Conservation (phyloP, 2,329 filamentous ascomycete genomes). For the Xenoacremonium recifei region DNA sequence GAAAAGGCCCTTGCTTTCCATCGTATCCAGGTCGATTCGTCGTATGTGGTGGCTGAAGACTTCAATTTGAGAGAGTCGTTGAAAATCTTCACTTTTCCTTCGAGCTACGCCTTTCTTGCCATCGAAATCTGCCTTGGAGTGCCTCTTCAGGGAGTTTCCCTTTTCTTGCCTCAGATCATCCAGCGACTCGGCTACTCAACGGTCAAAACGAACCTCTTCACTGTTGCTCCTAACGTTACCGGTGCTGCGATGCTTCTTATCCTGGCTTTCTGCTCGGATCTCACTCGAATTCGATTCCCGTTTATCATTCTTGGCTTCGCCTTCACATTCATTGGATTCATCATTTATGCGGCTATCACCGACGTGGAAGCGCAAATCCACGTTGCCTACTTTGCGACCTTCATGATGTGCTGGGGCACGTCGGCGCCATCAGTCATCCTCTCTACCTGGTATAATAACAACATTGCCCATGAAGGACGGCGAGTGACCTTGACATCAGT, state of each 20-base stretch:
- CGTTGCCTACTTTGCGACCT: slow-evolving; percentile 71
- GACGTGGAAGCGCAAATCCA: slow-evolving; percentile 60
- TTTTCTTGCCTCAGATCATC: slow-evolving; percentile 57
- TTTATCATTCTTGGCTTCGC: slow-evolving; percentile 73
- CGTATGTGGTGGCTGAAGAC: slow-evolving; percentile 55
- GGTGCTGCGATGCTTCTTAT: slow-evolving; percentile 71
- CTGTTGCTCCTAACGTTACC: slow-evolving; percentile 74
- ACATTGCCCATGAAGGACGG: slow-evolving; percentile 72
- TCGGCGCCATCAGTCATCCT: slow-evolving; percentile 70
- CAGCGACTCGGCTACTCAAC: slow-evolving; percentile 44
- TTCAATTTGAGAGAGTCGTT: slow-evolving; percentile 51
- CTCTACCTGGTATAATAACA: slow-evolving; percentile 73
- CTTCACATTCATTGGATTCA: slow-evolving; percentile 74
- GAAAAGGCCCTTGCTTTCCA: slow-evolving; percentile 68
- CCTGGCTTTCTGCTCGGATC: slow-evolving; percentile 71
- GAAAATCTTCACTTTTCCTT: slow-evolving; percentile 49
- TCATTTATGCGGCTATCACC: slow-evolving; percentile 73
- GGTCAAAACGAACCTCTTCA: slow-evolving; percentile 72
- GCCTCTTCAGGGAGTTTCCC: slow-evolving; percentile 52
- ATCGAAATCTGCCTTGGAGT: slow-evolving; percentile 61
- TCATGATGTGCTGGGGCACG: slow-evolving; percentile 82
- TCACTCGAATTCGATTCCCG: slow-evolving; percentile 64
- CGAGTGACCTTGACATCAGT: slow-evolving; percentile 69
- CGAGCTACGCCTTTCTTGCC: slow-evolving; percentile 47
- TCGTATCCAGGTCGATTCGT: slow-evolving; percentile 73